A percentile compares a stretch with the other conserved stretches of the same genome.
Conservation (phyloP, 2,329 filamentous ascomycete genomes). For the Alternaria metachromatica region DNA sequence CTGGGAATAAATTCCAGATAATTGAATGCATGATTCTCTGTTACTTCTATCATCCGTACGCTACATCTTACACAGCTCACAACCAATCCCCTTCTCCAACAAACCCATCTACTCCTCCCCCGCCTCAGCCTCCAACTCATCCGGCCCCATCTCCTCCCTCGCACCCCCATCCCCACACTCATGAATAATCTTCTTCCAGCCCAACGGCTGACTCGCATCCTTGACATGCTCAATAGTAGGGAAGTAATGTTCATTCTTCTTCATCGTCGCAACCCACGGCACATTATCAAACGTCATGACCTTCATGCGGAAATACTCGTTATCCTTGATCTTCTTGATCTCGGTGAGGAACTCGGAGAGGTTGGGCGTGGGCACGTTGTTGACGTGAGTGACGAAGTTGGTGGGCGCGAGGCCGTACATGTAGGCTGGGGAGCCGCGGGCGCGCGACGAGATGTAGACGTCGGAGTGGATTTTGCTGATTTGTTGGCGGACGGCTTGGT, state of each 20-base stretch:
- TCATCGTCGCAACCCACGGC: constrained; percentile 99
- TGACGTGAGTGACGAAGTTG: constrained; percentile 97
- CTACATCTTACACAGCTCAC: neutral
- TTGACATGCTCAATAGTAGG: constrained; percentile 71
- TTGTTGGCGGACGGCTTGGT: constrained; percentile 95
- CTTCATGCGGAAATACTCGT: constrained; percentile 96
- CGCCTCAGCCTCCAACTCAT: constrained; percentile 38
- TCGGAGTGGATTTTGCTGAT: constrained; percentile 96
- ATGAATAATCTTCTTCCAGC: constrained; percentile 66
- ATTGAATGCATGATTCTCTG: neutral
- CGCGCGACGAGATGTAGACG: constrained; percentile 88
- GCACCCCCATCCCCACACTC: constrained; percentile 54
- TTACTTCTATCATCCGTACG: neutral
- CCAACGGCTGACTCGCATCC: constrained; percentile 58
- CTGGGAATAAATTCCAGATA: neutral
- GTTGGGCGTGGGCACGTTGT: constrained; percentile 83
- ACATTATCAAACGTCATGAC: constrained; percentile 99
- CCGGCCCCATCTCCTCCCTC: constrained; percentile 37
- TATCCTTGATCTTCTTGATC: constrained; percentile 88
- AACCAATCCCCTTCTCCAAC: neutral
- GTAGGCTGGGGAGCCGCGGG: constrained; percentile 46
- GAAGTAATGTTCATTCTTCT: constrained; percentile 98
- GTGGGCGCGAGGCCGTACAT: constrained; percentile 78
- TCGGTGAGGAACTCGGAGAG: constrained; percentile 80
- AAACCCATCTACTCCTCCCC: constrained; percentile 21